Evolutionary conservation across 2,329 filamentous ascomycete genomes (phyloP).

Genomic region (Penicillium palitans): DNA sequence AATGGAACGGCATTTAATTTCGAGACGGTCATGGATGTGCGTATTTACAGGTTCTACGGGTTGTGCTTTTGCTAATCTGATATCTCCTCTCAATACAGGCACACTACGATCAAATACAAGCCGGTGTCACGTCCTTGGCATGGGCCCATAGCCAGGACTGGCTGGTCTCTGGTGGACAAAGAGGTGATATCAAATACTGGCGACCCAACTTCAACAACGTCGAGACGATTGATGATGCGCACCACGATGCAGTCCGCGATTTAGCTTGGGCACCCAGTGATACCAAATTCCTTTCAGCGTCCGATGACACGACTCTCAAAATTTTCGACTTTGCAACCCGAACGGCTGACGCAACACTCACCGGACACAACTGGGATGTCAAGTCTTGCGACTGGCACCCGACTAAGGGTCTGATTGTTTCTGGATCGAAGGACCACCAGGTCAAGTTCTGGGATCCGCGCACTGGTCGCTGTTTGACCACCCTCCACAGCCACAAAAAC

Average conservation of each 20-base stretch:
- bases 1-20: slow-evolving; percentile 99
- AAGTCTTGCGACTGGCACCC: slow-evolving; percentile 98
- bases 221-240: slow-evolving; percentile 81
- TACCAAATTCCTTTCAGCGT: slow-evolving; percentile 92
- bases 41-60: slow-evolving; percentile 17
- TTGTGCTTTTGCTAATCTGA: slow-evolving; percentile 9
- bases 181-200: slow-evolving; percentile 97
- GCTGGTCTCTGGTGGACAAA: slow-evolving; percentile 93
- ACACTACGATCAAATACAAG: slow-evolving; percentile 64
- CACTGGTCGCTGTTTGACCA: slow-evolving; percentile 84
- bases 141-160: slow-evolving; percentile 98
- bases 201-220: slow-evolving; percentile 99
- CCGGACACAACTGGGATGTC: slow-evolving; percentile 96
- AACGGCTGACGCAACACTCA: slow-evolving; percentile 76
- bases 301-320: slow-evolving; percentile 88
- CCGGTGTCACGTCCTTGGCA: slow-evolving; percentile 46
- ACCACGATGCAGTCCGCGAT: slow-evolving; percentile 85
- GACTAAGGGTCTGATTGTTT: slow-evolving; percentile 88
- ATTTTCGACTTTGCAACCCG: slow-evolving; percentile 95
- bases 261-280: slow-evolving; percentile 92
- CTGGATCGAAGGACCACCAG: slow-evolving; percentile 94
- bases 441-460: slow-evolving; percentile 99
- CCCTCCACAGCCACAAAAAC: slow-evolving; percentile 94
- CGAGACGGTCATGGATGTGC: slow-evolving; percentile 90
- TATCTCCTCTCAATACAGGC: slow-evolving; percentile 50